phyloP scores from a whole-genome alignment of 148 eudicot species.

The Pouteria glomerata region DNA sequence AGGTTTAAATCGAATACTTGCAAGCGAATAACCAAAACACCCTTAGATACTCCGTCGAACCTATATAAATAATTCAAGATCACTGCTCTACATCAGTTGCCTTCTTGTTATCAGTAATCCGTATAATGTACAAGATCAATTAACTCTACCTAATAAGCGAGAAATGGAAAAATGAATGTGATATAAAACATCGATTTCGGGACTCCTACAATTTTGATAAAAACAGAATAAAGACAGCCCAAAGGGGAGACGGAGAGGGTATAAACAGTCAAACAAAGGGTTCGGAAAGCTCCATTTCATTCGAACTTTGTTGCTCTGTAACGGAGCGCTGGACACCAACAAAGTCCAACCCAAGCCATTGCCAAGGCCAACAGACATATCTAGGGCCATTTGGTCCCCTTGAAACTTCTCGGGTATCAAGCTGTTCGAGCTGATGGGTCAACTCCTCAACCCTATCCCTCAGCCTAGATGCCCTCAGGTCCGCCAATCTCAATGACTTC shows the following conservation, averaged over 20 bases:
- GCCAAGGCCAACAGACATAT: constrained; percentile 97
- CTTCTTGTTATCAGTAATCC: too few species aligned
- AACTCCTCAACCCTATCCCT: constrained; percentile 89
- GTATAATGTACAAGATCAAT: constrained; percentile 2
- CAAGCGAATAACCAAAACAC: too few species aligned
- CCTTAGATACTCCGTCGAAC: too few species aligned
- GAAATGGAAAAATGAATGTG: background rate
- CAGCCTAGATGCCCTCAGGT: constrained; percentile 66
- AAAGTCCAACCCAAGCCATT: constrained; percentile 85
- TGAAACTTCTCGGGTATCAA: constrained; percentile 45
- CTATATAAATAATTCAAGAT: too few species aligned
- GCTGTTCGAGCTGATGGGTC: constrained; percentile 70
- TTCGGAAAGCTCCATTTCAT: constrained; percentile 97
- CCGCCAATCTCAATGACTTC: constrained; percentile 82
- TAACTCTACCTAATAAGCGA: background rate
- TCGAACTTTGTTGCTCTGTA: constrained; percentile 41
- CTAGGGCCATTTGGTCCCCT: constrained; percentile 46
- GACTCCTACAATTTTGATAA: background rate
- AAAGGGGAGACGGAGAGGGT: constrained; percentile 11
- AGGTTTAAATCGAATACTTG: too few species aligned
- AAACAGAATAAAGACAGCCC: background rate
- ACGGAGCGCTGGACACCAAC: constrained; percentile 48
- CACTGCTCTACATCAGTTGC: too few species aligned
- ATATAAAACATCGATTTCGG: background rate
- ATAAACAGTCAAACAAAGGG: constrained; percentile 58